Percentiles rank a stretch among this genome's conserved stretches.
Evolutionary conservation across 2,329 filamentous ascomycete genomes (phyloP).

Genomic region (Ceratocystis destructans): DNA sequence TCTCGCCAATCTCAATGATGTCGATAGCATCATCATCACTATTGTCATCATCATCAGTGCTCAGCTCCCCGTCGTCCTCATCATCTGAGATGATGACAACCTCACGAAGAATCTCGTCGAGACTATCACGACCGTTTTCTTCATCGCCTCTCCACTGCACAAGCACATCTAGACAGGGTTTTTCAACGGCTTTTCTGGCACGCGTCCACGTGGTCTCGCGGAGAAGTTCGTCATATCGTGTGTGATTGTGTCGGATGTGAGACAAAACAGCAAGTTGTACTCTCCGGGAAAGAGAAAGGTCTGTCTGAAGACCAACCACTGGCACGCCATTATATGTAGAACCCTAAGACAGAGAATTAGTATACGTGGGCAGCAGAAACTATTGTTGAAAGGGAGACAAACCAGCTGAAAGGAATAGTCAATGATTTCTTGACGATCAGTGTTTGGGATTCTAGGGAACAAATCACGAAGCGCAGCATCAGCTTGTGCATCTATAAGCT

Average conservation of each 20-base stretch:
- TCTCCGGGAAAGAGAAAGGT: constrained; percentile 45
- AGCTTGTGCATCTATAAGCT: constrained; percentile 48
- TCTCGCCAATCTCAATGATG: not conserved
- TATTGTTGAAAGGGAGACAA: constrained; percentile 22
- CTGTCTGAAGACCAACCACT: constrained; percentile 43
- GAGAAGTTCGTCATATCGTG: constrained; percentile 48
- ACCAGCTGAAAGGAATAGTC: constrained; percentile 51
- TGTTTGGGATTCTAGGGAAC: constrained; percentile 52
- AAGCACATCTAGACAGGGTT: constrained; percentile 48
- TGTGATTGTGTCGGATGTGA: constrained; percentile 54
- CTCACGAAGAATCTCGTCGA: constrained; percentile 53
- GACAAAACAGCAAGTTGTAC: constrained; percentile 53
- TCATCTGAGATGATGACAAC: constrained; percentile 53
- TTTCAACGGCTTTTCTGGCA: constrained; percentile 47
- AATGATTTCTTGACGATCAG: constrained; percentile 48
- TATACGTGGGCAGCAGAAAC: not conserved
- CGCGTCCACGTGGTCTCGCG: constrained; percentile 44
- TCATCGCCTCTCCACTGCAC: constrained; percentile 61
- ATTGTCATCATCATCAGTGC: constrained; percentile 19
- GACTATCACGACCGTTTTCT: constrained; percentile 52
- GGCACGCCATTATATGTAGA: constrained; percentile 38
- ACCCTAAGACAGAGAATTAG: constrained; percentile 29
- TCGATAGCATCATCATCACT: not conserved
- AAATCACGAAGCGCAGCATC: constrained; percentile 49
- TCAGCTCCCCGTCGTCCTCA: constrained; percentile 34